Evolutionary conservation across 352 stramenopile species (phyloP).

Genomic region (Saprolegnia parasitica): DNA sequence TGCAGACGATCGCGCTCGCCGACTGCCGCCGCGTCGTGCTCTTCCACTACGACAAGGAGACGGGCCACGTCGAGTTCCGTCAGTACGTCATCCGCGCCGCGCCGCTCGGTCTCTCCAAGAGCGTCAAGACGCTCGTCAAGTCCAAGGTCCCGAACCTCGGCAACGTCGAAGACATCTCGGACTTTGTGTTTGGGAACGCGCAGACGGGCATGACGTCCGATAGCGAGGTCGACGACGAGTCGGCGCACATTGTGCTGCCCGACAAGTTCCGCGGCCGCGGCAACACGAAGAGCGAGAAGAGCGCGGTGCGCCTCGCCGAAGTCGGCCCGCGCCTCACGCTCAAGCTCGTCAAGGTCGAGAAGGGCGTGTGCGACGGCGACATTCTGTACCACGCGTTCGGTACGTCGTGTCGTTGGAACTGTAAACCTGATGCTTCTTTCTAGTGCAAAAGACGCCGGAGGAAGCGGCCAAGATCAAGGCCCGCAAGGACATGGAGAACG

Average conservation of each 20-base stretch:
- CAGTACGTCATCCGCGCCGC: conserved; percentile 97
- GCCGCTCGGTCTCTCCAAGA: conserved; percentile 89
- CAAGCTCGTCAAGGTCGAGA: conserved; percentile 95
- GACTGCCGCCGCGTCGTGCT: conserved; percentile 96
- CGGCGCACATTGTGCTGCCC: conserved; percentile 87
- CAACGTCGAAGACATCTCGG: conserved; percentile 94
- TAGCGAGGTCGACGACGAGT: conserved; percentile 94
- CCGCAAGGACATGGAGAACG: conserved; percentile 59
- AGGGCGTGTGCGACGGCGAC: conserved; percentile 93
- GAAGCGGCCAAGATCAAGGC: conserved; percentile 76
- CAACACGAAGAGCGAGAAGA: conserved; percentile 91
- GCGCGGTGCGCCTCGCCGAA: conserved; percentile 93
- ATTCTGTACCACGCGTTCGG: conserved; percentile 96
- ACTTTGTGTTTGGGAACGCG: conserved; percentile 90
- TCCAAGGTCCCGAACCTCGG: conserved; percentile 92
- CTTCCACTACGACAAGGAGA: conserved; percentile 94
- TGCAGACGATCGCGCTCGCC: conserved; percentile 92
- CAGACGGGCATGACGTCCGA: conserved; percentile 82
- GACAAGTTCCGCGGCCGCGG: conserved; percentile 89
- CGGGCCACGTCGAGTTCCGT: conserved; percentile 92
- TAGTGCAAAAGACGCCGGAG: conserved; percentile 78
- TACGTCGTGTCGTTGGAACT: conserved; percentile 14
- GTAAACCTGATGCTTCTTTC: not conserved
- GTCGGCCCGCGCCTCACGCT: conserved; percentile 94
- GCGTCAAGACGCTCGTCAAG: conserved; percentile 88